Percentiles rank a stretch among this genome's conserved stretches.
These are phyloP conservation scores for Phytophthora tubulina DNA, from an alignment of 352 stramenopile species.

Conservation along the genomic window DNA sequence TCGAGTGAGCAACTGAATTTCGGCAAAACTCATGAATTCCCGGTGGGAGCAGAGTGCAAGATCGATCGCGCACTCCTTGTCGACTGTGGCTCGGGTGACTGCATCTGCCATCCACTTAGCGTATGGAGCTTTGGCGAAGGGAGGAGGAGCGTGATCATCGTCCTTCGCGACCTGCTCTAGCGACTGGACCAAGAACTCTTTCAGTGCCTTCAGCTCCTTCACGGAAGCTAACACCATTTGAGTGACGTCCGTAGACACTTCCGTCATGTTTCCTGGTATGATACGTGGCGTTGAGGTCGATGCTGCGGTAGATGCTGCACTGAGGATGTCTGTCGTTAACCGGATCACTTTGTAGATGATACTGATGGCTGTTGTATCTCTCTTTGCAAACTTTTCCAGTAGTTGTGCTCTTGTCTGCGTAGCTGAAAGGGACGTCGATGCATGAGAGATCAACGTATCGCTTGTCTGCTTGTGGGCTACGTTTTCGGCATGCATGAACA, in stretches of 20 bases:
- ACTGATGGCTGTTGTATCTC: constrained; percentile 64
- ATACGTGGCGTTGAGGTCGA: not conserved
- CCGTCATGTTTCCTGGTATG: constrained; percentile 10
- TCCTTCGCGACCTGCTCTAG: constrained; percentile 56
- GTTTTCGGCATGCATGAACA: constrained; percentile 34
- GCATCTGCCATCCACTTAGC: constrained; percentile 35
- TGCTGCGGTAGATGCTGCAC: constrained; percentile 34
- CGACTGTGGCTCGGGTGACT: constrained; percentile 31
- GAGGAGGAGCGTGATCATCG: constrained; percentile 19
- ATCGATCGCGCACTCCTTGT: constrained; percentile 64
- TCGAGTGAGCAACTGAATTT: constrained; percentile 47
- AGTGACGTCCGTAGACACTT: constrained; percentile 67
- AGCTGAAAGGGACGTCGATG: constrained; percentile 11
- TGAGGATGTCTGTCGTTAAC: constrained; percentile 73
- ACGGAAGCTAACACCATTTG: constrained; percentile 71
- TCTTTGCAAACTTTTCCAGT: constrained; percentile 64
- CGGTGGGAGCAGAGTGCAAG: constrained; percentile 65
- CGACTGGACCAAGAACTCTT: constrained; percentile 72
- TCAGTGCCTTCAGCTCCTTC: constrained; percentile 78
- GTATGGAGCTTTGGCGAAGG: constrained; percentile 25
- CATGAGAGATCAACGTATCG: not conserved
- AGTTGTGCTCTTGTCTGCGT: constrained; percentile 42
- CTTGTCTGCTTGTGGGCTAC: constrained; percentile 18
- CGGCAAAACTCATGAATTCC: constrained; percentile 61
- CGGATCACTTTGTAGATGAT: constrained; percentile 80